phyloP scores from a whole-genome alignment of 208 protist species.

The Lotmaria passim region DNA sequence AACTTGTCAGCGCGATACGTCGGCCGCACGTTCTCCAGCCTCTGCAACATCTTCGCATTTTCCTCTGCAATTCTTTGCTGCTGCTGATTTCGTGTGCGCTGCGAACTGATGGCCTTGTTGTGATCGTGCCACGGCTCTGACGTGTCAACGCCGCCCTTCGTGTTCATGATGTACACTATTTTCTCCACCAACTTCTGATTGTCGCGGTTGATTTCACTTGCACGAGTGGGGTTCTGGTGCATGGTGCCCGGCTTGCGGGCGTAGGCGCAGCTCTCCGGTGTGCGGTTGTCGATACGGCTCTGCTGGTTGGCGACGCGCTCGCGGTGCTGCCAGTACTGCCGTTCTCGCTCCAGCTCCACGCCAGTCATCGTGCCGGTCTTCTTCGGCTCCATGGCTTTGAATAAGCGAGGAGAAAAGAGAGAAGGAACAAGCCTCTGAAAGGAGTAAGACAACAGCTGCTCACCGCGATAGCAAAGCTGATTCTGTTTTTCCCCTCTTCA shows the following conservation, averaged over 20 bases:
- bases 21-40: conserved; percentile 49
- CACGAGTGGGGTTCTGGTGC: conserved; percentile 32
- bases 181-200: conserved; percentile 62
- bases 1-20: conserved; percentile 56
- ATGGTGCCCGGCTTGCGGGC: conserved; percentile 38
- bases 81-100: conserved; percentile 42
- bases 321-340: conserved; percentile 57
- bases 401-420: neutral
- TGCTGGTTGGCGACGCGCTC: conserved; percentile 49
- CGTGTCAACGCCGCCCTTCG: conserved; percentile 63
- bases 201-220: conserved; percentile 48
- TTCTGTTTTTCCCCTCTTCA: too few relatives aligned
- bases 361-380: conserved; percentile 22
- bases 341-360: conserved; percentile 46
- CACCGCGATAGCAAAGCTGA: too few relatives aligned
- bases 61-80: conserved; percentile 51
- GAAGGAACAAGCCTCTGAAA: neutral
- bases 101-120: conserved; percentile 48
- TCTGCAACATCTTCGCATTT: conserved; percentile 58
- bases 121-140: conserved; percentile 59
- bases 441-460: neutral
- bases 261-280: conserved; percentile 41
- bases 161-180: conserved; percentile 73
- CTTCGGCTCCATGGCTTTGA: conserved; percentile 22
- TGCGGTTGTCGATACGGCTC: conserved; percentile 54